These are phyloP conservation scores for Heritiera littoralis DNA, from an alignment of 345 rosid genomes.

Conservation along the genomic window DNA sequence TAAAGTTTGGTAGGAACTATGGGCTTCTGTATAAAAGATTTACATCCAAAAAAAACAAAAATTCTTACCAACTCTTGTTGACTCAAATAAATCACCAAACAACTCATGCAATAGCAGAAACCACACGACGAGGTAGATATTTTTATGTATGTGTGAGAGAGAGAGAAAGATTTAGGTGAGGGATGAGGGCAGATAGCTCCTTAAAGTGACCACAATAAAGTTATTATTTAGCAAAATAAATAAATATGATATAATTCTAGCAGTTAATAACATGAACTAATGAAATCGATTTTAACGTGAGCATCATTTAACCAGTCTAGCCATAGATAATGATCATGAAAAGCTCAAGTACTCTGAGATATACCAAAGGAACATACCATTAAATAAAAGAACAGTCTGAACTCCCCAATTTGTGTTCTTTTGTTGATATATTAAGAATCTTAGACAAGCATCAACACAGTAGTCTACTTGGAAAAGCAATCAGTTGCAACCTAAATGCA, in stretches of 20 bases:
- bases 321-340: not conserved
- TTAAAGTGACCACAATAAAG: not conserved
- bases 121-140: not conserved
- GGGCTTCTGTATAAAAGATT: conserved; percentile 63
- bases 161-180: not conserved
- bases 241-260: not conserved
- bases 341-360: not conserved
- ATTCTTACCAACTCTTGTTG: not conserved
- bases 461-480: conserved; percentile 12
- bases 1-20: conserved; percentile 72
- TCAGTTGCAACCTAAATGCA: conserved; percentile 1
- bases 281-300: not conserved
- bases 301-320: not conserved
- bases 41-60: not conserved
- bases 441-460: not conserved
- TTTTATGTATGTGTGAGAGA: not conserved
- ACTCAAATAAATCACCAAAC: not conserved
- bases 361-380: not conserved
- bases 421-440: not conserved
- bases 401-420: not conserved
- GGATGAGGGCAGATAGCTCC: not conserved
- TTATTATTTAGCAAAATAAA: not conserved
- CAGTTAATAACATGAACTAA: not conserved
- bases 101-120: conserved; percentile 4
- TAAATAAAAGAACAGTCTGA: not conserved